A percentile compares a stretch with the other conserved stretches of the same genome.
Evolutionary conservation across 345 rosid species (phyloP).

Genomic region (Raphanus sativus): DNA sequence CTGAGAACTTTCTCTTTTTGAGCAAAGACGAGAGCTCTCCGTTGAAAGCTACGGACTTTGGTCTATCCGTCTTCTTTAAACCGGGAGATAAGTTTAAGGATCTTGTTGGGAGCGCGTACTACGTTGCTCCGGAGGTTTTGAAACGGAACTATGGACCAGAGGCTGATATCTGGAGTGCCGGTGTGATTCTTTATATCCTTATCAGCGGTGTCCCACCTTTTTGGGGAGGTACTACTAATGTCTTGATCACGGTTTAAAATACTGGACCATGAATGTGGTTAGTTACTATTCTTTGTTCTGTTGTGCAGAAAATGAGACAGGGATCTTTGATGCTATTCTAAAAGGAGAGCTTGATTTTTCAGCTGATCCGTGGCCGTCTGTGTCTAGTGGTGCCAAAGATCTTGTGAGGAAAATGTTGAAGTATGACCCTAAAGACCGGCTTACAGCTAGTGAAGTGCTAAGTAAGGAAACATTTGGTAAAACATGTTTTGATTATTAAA

Average conservation of each 20-base stretch:
- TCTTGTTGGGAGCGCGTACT: slow-evolving; percentile 97
- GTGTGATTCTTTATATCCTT: slow-evolving; percentile 81
- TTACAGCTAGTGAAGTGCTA: slow-evolving; percentile 73
- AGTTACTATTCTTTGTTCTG: not conserved
- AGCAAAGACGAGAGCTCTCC: slow-evolving; percentile 75
- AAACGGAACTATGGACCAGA: slow-evolving; percentile 79
- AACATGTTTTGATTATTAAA: slow-evolving; percentile 13
- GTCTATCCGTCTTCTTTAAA: slow-evolving; percentile 84
- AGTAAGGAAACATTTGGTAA: slow-evolving; percentile 47
- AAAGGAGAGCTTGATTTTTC: slow-evolving; percentile 70
- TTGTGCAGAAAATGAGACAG: slow-evolving; percentile 69
- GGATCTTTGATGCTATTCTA: slow-evolving; percentile 76
- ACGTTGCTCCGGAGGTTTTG: slow-evolving; percentile 94
- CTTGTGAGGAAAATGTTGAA: slow-evolving; percentile 83
- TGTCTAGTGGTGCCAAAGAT: slow-evolving; percentile 84
- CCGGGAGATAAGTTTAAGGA: slow-evolving; percentile 77
- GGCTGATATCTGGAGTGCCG: slow-evolving; percentile 96
- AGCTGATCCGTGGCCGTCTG: slow-evolving; percentile 86
- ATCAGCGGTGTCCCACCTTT: slow-evolving; percentile 95
- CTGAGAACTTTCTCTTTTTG: slow-evolving; percentile 84
- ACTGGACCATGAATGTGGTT: not conserved
- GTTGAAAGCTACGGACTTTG: slow-evolving; percentile 94
- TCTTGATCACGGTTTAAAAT: not conserved
- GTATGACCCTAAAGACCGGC: slow-evolving; percentile 68
- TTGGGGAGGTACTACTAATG: slow-evolving; percentile 68